phyloP scores from a whole-genome alignment of 108 stramenopile genomes.

The Cyclotella cryptica region DNA sequence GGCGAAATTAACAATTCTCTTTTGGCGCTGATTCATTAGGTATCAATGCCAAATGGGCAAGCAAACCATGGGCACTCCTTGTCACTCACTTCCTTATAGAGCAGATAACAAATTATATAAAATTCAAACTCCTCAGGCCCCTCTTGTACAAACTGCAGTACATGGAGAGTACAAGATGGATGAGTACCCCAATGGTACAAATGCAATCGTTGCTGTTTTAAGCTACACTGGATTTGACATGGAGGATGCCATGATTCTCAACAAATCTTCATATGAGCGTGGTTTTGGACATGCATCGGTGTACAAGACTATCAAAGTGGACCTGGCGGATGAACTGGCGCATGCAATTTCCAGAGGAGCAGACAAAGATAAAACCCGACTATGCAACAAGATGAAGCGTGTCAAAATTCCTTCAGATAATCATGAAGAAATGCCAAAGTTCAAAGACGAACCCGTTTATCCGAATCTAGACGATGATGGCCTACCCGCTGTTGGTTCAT shows the following conservation, averaged over 20 bases:
- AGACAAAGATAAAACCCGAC: slow-evolving; percentile 59
- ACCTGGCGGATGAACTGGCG: slow-evolving; percentile 81
- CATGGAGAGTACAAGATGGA: slow-evolving; percentile 97
- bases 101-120: slow-evolving; percentile 97
- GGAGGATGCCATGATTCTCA: slow-evolving; percentile 99
- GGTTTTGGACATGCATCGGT: slow-evolving; percentile 95
- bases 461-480: slow-evolving; percentile 92
- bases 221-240: slow-evolving; percentile 99
- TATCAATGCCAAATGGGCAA: slow-evolving; percentile 99
- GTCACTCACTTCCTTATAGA: slow-evolving; percentile 90
- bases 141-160: slow-evolving; percentile 92
- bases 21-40: background rate
- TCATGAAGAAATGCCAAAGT: slow-evolving; percentile 41
- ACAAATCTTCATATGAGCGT: slow-evolving; percentile 93
- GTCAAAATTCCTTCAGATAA: slow-evolving; percentile 45
- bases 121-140: slow-evolving; percentile 94
- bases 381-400: slow-evolving; percentile 47
- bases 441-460: slow-evolving; percentile 60
- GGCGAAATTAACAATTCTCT: too few species aligned
- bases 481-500: slow-evolving; percentile 89
- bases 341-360: slow-evolving; percentile 60
- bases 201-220: slow-evolving; percentile 98
- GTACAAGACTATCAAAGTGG: slow-evolving; percentile 94
- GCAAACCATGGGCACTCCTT: slow-evolving; percentile 99
- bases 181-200: slow-evolving; percentile 98